These are phyloP conservation scores for Colletotrichum sp. DNA, from an alignment of 2,329 filamentous ascomycete species.

Conservation along the genomic window DNA sequence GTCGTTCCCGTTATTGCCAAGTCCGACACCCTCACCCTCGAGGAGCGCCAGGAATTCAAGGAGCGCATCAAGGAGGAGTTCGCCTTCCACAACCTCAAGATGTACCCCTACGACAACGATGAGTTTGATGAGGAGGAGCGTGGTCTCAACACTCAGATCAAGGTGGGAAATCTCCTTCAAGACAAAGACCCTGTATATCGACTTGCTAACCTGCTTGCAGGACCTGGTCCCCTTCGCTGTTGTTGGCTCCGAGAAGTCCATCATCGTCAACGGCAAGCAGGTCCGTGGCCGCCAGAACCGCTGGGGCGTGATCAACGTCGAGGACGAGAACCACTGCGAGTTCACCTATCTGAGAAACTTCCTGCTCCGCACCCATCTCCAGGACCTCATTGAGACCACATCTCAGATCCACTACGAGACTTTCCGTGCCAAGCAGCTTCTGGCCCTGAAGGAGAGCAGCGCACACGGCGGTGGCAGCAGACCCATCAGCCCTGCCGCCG, in stretches of 20 bases:
- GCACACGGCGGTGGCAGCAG: constrained; percentile 81
- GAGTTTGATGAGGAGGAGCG: constrained; percentile 98
- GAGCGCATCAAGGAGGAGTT: constrained; percentile 99
- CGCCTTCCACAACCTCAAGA: constrained; percentile 98
- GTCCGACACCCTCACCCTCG: constrained; percentile 92
- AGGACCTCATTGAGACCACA: constrained; percentile 98
- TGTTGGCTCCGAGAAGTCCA: constrained; percentile 96
- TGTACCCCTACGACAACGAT: constrained; percentile 99
- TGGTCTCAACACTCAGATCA: constrained; percentile 92
- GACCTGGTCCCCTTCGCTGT: constrained; percentile 96
- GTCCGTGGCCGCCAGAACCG: constrained; percentile 98
- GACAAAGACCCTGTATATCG: not conserved
- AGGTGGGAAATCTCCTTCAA: constrained; percentile 58
- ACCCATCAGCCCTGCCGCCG: constrained; percentile 93
- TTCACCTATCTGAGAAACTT: constrained; percentile 99
- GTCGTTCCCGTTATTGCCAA: constrained; percentile 99
- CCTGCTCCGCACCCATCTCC: constrained; percentile 95
- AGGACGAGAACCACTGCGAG: constrained; percentile 99
- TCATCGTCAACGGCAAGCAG: constrained; percentile 96
- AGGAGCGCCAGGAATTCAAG: constrained; percentile 97
- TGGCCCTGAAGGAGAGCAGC: constrained; percentile 98
- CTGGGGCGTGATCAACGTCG: constrained; percentile 99
- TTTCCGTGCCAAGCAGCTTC: constrained; percentile 98
- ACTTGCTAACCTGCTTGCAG: constrained; percentile 54
- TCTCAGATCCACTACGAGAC: constrained; percentile 99